phyloP scores from a whole-genome alignment of 306 rosid genomes.

The Arachis hypogaea region DNA sequence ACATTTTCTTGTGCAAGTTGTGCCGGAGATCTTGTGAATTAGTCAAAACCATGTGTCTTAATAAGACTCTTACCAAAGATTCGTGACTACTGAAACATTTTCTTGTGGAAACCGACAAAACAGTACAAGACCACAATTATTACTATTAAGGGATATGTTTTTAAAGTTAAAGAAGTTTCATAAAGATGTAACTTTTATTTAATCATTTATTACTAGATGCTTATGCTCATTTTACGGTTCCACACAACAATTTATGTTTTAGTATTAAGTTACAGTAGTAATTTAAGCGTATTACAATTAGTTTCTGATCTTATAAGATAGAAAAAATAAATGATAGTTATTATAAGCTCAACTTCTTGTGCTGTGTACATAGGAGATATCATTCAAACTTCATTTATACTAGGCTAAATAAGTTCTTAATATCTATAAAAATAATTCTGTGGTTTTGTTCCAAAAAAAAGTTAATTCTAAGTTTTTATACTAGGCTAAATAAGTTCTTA shows the following conservation, averaged over 20 bases:
- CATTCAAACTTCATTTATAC: no score
- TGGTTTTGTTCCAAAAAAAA: no score
- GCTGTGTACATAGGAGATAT: no score
- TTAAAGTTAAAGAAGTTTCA: conserved; percentile 24
- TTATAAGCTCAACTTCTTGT: no score
- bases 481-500: no score
- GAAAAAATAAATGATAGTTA: background rate
- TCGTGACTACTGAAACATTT: background rate
- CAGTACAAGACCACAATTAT: background rate
- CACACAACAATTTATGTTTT: background rate
- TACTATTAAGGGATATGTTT: background rate
- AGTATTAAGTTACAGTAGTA: conserved; percentile 9
- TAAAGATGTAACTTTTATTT: background rate
- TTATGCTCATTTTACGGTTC: background rate
- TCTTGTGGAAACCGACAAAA: conserved; percentile 18
- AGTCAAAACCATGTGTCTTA: conserved; percentile 43
- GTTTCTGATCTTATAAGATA: background rate
- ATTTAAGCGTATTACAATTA: conserved; percentile 6
- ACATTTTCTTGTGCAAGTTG: conserved; percentile 21
- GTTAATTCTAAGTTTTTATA: background rate
- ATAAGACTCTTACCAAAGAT: conserved; percentile 7
- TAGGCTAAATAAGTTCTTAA: no score
- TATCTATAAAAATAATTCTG: no score
- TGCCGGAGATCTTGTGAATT: conserved; percentile 35
- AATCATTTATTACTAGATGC: background rate